Evolutionary conservation across 106 monocot species (phyloP).

Genomic region (Dendrobium chrysotoxum): DNA sequence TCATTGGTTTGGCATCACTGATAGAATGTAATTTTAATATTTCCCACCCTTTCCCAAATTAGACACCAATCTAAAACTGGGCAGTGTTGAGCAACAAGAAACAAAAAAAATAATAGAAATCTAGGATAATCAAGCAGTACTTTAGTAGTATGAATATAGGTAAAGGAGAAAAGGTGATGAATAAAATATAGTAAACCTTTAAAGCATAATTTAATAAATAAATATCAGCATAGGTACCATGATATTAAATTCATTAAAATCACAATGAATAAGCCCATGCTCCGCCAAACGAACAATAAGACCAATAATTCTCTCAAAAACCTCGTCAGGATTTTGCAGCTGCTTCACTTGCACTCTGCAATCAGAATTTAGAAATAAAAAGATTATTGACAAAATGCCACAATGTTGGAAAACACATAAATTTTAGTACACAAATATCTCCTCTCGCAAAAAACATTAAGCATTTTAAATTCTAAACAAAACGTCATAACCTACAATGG

Average conservation of each 20-base stretch:
- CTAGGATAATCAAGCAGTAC: not conserved
- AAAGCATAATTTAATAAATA: not conserved
- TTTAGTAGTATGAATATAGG: not conserved
- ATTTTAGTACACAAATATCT: not conserved
- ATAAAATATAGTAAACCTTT: not conserved
- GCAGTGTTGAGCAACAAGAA: not conserved
- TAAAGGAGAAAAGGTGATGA: not conserved
- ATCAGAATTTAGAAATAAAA: not conserved
- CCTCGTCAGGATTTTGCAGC: conserved; percentile 70
- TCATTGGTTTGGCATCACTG: not conserved
- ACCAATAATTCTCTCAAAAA: conserved; percentile 74
- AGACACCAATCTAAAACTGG: not conserved
- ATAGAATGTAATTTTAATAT: not conserved
- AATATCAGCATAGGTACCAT: conserved; percentile 48
- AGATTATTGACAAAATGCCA: not conserved
- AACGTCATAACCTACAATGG: conserved; percentile 60
- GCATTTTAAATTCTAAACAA: conserved; percentile 4
- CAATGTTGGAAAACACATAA: not conserved
- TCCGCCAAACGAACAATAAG: conserved; percentile 82
- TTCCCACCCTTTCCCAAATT: not conserved
- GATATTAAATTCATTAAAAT: conserved; percentile 94
- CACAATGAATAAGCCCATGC: conserved; percentile 96
- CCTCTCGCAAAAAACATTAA: not conserved
- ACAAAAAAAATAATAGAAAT: not conserved
- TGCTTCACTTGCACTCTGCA: conserved; percentile 79